These are phyloP conservation scores for Leccinum uliginosum DNA, from an alignment of 768 basidiomycete species.

Conservation along the genomic window DNA sequence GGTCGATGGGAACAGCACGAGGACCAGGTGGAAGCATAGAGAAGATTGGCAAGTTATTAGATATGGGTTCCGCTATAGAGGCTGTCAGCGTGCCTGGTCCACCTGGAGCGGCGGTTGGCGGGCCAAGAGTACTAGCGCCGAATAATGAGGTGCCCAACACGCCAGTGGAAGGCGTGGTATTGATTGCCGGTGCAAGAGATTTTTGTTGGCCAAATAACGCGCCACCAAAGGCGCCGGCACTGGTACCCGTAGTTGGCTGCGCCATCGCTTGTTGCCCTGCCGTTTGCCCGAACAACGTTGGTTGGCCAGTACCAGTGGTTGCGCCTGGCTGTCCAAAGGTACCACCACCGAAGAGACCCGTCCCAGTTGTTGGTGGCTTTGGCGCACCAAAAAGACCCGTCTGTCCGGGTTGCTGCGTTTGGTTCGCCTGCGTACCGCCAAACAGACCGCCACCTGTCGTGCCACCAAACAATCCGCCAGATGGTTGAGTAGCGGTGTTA, in stretches of 20 bases:
- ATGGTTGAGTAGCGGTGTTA: slow-evolving; percentile 26
- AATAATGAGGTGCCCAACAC: slow-evolving; percentile 39
- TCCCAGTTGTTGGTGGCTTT: slow-evolving; percentile 32
- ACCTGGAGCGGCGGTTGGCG: slow-evolving; percentile 40
- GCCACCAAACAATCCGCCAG: slow-evolving; percentile 36
- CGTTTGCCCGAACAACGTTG: slow-evolving; percentile 48
- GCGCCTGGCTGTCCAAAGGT: slow-evolving; percentile 41
- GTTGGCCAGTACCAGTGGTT: slow-evolving; percentile 28
- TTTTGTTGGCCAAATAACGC: slow-evolving; percentile 48
- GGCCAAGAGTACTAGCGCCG: slow-evolving; percentile 34
- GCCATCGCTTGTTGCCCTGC: slow-evolving; percentile 40
- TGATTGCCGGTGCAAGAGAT: slow-evolving; percentile 47
- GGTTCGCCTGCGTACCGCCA: slow-evolving; percentile 32
- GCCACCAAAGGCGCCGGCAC: slow-evolving; percentile 33
- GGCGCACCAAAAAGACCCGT: slow-evolving; percentile 26
- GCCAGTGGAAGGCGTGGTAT: slow-evolving; percentile 37
- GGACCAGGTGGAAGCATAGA: slow-evolving; percentile 71
- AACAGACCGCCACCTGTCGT: slow-evolving; percentile 33
- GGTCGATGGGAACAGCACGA: slow-evolving; percentile 56
- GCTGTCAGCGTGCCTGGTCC: slow-evolving; percentile 66
- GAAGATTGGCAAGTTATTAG: slow-evolving; percentile 67
- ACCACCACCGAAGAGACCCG: slow-evolving; percentile 49
- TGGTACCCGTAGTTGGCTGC: slow-evolving; percentile 34
- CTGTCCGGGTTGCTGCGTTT: slow-evolving; percentile 35
- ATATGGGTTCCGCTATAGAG: slow-evolving; percentile 85